These are phyloP conservation scores for Colletotrichum sidae DNA, from an alignment of 2,329 filamentous ascomycete genomes.

Conservation along the genomic window DNA sequence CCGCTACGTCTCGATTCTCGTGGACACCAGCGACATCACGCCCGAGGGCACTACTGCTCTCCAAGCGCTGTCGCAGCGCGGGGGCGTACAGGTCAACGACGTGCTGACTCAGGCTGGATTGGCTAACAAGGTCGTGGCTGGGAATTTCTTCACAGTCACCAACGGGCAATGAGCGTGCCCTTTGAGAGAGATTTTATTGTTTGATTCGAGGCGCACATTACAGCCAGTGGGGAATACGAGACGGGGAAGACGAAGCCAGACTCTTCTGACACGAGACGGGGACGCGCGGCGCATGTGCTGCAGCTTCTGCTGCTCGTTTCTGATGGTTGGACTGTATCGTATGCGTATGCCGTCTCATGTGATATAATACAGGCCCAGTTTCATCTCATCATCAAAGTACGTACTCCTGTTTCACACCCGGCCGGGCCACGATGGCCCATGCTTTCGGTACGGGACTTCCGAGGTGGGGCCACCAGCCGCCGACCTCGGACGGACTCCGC, in stretches of 20 bases:
- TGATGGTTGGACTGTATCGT: too few relatives aligned
- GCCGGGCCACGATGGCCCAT: too few relatives aligned
- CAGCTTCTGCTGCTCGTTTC: neutral
- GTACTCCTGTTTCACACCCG: too few relatives aligned
- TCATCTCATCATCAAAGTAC: constrained; percentile 15
- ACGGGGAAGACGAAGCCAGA: neutral
- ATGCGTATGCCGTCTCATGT: constrained; percentile 3
- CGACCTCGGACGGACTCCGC: too few relatives aligned
- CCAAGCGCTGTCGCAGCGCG: constrained; percentile 42
- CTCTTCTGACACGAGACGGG: constrained; percentile 4
- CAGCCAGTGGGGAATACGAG: neutral
- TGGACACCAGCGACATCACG: constrained; percentile 48
- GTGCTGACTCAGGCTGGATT: constrained; percentile 47
- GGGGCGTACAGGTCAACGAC: constrained; percentile 46
- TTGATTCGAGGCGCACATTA: neutral
- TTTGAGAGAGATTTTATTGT: neutral
- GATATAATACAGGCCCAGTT: constrained; percentile 25
- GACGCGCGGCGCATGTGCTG: constrained; percentile 20
- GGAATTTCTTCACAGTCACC: constrained; percentile 53
- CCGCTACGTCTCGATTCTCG: constrained; percentile 51
- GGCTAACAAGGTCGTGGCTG: constrained; percentile 47
- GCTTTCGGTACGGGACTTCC: too few relatives aligned
- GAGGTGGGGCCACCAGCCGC: too few relatives aligned
- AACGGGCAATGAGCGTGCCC: constrained; percentile 39
- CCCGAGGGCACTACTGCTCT: constrained; percentile 41